Evolutionary conservation across 225 moss, liverwort and hornwort genomes (phyloP), one percentile per base, ranked within the genome.

Genomic region (Pseudisothecium myosuroides): DNA sequence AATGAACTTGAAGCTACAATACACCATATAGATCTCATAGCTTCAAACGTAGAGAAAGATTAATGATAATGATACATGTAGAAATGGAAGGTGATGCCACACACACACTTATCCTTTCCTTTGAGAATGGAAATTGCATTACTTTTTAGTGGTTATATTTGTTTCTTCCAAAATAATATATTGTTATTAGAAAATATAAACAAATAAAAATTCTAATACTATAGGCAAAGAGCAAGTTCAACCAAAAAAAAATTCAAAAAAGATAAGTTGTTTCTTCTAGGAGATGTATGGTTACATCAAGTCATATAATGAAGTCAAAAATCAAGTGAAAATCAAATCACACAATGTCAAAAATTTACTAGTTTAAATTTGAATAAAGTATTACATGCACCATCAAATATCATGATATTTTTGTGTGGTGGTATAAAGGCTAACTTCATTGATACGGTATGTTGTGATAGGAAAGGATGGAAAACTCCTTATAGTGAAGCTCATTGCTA

Each of bases 121-220:
- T 1, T 36, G 0, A 8, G 1, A 52, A 3, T 20, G 0, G 3
- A 0, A 22, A 52, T 14, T 5, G 8, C 14, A 14, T 69, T 50
- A 14, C 0, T 22, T 75, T 75, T 52, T 50, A 20, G 14, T 0
- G 1, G 7, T 50, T 8, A 32, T 34, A 0, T 21, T 52, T 36
- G 36, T 6, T 52, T 5, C 2, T 0, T 0, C 1, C 3, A 8
- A 34, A 76, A 76, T 14, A 14, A 22, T 32, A 32, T 47, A 12
- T 49, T 31, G 32, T 49, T 29, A 71, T 27, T 14, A 71, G 2
- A 71, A 71, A 14, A 7, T 8, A 14, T 41, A 71, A 41, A 26
- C 7, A 55, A 58, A 58, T 9, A 9, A 58, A 21, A 41, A 14
- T 17, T 47, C 74, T 17, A 7, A 1, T 0, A 32, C 12, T 0